These are phyloP conservation scores for Mikania micrantha DNA, from an alignment of 129 eudicot species.

Conservation along the genomic window DNA sequence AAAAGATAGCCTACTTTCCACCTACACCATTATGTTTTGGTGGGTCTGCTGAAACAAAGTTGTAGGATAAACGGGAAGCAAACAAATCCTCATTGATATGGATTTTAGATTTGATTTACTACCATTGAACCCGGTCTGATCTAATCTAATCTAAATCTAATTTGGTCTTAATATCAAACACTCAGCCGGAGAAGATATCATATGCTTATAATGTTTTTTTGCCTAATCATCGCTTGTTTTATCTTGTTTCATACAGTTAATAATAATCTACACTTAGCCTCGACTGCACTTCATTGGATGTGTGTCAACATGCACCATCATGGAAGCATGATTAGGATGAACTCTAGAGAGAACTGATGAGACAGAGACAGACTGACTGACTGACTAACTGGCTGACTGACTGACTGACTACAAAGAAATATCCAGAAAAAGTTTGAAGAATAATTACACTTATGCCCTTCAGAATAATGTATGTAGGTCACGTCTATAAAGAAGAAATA, in stretches of 20 bases:
- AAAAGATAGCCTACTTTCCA: constrained; percentile 32
- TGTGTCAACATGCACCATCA: constrained; percentile 12
- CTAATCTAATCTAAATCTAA: not conserved
- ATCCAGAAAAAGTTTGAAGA: constrained; percentile 20
- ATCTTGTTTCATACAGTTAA: not conserved
- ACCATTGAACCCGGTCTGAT: not conserved
- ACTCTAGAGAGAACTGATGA: constrained; percentile 23
- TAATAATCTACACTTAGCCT: not conserved
- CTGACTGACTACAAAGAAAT: not conserved
- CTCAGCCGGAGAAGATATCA: not conserved
- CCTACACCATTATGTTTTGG: constrained; percentile 37
- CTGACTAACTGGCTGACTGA: no score
- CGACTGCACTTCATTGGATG: not conserved
- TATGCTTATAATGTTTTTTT: not conserved
- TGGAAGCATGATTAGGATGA: constrained; percentile 22
- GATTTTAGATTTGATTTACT: constrained; percentile 45
- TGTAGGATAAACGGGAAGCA: constrained; percentile 44
- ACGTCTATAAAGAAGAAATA: constrained; percentile 4
- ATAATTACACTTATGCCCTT: constrained; percentile 6
- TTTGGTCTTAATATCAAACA: not conserved
- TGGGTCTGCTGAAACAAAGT: constrained; percentile 32
- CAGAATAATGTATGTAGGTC: not conserved
- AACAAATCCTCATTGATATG: constrained; percentile 36
- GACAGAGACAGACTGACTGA: no score
- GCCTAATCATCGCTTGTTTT: not conserved